Base-by-base conservation (phyloP, 1,139 yeast genomes). In the Geotrichum candidum region DNA sequence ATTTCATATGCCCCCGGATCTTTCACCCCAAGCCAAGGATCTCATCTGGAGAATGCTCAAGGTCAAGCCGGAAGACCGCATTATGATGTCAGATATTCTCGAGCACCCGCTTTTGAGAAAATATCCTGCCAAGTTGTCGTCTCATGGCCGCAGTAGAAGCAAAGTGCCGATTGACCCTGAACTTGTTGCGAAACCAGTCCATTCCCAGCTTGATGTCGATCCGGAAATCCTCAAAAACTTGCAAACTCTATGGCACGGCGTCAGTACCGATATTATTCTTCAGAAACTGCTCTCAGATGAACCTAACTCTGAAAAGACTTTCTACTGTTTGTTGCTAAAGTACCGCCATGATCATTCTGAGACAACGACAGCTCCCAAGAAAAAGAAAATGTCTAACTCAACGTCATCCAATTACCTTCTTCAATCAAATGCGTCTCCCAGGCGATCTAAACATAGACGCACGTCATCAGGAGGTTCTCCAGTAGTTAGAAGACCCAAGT, bases 231-330 rank as follows among this genome's bases (percentile, higher is more conserved):
- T 94, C 69, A 87, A 89, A 69, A 92, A 90, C 70, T 79, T 95
- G 67, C 90, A 90, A 61, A 91, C 92, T 38, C 77, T 94, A 63
- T 94, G 97, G 86, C 98, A 92, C 73, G 96, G 96, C 57, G 89
- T 90, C 63, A 80, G 84, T 51, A 83, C 84, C 63, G 80, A 83
- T 23, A 76, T 82, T 13, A 84, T 94, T 50, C 77, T 88, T 50
- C 74, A 82, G 9, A 82, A 85, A 63, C 78, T 94, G 53, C 68
- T 87, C 57, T 79, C 86, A 1, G 79, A 84, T 0, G 83, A 79
- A 35, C 82, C 85, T 61, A 88, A 87, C 67, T 84, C 96, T 0
- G 99, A 95, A 70, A 95, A 94, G 77, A 85, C 94, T 61, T 94
- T 94, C 69, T 95, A 94, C 75, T 87, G 90, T 65, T 77, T 95